Evolutionary conservation across 768 basidiomycete genomes (phyloP).

Genomic region (Rhizopogon vulgaris): DNA sequence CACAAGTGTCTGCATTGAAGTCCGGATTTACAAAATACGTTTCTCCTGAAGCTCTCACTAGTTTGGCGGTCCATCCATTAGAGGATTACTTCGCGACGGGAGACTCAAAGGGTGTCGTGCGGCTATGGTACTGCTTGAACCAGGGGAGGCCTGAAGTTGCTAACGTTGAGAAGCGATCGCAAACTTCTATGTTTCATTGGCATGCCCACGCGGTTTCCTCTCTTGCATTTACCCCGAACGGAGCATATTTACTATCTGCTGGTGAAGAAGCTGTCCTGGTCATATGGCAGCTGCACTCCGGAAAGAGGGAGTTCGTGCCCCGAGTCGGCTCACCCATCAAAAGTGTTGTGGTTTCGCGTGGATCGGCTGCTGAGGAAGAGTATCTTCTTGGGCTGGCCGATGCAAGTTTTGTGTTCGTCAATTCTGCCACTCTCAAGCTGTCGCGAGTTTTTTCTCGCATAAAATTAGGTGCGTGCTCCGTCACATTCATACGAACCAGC

Average conservation of each 20-base stretch:
- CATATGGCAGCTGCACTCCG: slow-evolving; percentile 89
- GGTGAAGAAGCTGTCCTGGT: slow-evolving; percentile 97
- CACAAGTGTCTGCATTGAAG: slow-evolving; percentile 46
- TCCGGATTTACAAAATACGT: slow-evolving; percentile 79
- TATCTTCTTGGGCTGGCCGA: slow-evolving; percentile 81
- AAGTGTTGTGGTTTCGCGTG: slow-evolving; percentile 54
- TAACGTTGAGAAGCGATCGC: slow-evolving; percentile 72
- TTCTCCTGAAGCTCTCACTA: slow-evolving; percentile 74
- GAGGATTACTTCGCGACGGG: slow-evolving; percentile 97
- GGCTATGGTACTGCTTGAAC: slow-evolving; percentile 89
- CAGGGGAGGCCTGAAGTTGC: slow-evolving; percentile 46
- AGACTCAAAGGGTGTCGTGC: slow-evolving; percentile 76
- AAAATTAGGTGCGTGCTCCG: slow-evolving; percentile 57
- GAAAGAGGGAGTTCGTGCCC: slow-evolving; percentile 88
- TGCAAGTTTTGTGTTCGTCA: slow-evolving; percentile 73
- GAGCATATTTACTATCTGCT: slow-evolving; percentile 87
- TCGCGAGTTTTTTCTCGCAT: slow-evolving; percentile 69
- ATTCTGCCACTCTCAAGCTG: slow-evolving; percentile 64
- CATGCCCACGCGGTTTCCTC: slow-evolving; percentile 92
- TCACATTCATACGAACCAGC: background rate
- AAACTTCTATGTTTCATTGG: slow-evolving; percentile 90
- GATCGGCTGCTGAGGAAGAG: slow-evolving; percentile 64
- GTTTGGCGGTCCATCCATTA: slow-evolving; percentile 80
- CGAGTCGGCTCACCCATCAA: slow-evolving; percentile 84
- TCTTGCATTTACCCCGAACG: slow-evolving; percentile 81